These are phyloP conservation scores for Goffeauzyma gilvescens DNA, from an alignment of 768 basidiomycete genomes.

Conservation along the genomic window DNA sequence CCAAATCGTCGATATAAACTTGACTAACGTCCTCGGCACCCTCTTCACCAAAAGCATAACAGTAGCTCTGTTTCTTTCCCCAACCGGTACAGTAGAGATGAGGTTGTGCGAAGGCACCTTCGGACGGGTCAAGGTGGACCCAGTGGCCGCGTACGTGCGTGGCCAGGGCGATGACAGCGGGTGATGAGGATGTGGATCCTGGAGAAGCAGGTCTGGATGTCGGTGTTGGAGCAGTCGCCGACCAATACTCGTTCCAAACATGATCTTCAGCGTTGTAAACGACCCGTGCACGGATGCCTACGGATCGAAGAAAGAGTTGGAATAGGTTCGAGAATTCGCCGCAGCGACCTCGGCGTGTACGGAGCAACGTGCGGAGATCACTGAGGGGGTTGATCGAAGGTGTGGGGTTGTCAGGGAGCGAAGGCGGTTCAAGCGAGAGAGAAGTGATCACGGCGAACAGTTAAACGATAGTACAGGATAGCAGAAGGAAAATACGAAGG, in stretches of 20 bases:
- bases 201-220: no score
- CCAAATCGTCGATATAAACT: constrained; percentile 24
- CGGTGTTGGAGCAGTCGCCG: constrained; percentile 13
- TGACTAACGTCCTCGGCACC: constrained; percentile 25
- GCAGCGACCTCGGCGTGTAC: constrained; percentile 30
- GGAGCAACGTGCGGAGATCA: constrained; percentile 23
- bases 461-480: no score
- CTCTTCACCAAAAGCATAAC: constrained; percentile 20
- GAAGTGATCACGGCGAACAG: no score
- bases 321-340: constrained; percentile 36
- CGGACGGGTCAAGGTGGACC: constrained; percentile 36
- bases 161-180: constrained; percentile 18
- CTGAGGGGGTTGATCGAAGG: constrained; percentile 13
- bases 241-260: constrained; percentile 35
- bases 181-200: constrained; percentile 2
- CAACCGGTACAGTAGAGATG: constrained; percentile 35
- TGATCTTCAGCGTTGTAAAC: constrained; percentile 35
- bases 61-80: constrained; percentile 35
- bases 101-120: constrained; percentile 31
- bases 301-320: constrained; percentile 30
- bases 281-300: constrained; percentile 31
- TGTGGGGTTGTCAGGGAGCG: no score
- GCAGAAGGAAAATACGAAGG: no score
- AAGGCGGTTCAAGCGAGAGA: no score
- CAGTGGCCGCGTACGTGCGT: no score